Conservation (phyloP, 1,139 yeast species). For the Komagataea norvegica region DNA sequence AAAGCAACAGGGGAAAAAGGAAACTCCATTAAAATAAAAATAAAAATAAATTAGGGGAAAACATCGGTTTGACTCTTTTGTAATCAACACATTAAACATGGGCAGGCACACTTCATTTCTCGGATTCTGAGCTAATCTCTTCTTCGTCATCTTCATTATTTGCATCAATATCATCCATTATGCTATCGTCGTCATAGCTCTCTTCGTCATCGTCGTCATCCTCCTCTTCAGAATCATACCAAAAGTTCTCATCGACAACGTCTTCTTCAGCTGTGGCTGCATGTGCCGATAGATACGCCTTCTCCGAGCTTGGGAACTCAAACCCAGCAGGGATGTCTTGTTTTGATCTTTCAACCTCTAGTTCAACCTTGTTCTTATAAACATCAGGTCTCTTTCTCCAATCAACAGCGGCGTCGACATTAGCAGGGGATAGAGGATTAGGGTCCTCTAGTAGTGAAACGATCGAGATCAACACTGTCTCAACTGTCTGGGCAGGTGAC, state of each 20-base stretch:
- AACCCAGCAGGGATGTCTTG: constrained; percentile 84
- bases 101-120: constrained; percentile 13
- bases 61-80: too few species aligned
- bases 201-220: constrained; percentile 35
- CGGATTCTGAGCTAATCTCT: constrained; percentile 23
- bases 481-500: constrained; percentile 97
- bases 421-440: constrained; percentile 89
- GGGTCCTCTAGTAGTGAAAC: constrained; percentile 91
- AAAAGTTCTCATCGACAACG: constrained; percentile 38
- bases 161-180: constrained; percentile 26
- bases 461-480: constrained; percentile 82
- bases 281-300: constrained; percentile 18
- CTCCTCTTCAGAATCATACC: constrained; percentile 29
- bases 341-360: constrained; percentile 81
- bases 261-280: constrained; percentile 27
- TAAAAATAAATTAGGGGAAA: too few species aligned
- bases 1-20: neutral
- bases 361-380: constrained; percentile 70
- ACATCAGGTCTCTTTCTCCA: constrained; percentile 81
- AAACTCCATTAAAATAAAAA: too few species aligned
- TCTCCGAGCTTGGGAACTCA: constrained; percentile 64
- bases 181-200: constrained; percentile 27
- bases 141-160: constrained; percentile 29
- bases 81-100: too few species aligned
- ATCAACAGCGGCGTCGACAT: constrained; percentile 92